Percentiles rank a stretch among this genome's conserved stretches.
phyloP scores from a whole-genome alignment of 495 filamentous ascomycete species.

The Aspergillus affinis region DNA sequence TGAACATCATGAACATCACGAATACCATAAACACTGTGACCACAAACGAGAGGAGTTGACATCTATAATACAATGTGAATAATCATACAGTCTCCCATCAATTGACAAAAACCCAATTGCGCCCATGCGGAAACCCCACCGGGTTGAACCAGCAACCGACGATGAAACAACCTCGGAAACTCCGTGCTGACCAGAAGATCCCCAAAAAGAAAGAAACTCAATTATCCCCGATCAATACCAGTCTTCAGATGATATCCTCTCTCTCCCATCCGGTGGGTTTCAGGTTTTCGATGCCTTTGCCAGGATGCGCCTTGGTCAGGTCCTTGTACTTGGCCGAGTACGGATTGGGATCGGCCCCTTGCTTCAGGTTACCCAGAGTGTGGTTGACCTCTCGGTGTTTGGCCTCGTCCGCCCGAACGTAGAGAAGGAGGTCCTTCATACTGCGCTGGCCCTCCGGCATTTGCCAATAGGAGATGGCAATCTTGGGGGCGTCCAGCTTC shows the following conservation, averaged over 20 bases:
- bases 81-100: not conserved
- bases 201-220: not conserved
- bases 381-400: slow-evolving; percentile 98
- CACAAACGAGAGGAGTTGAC: not conserved
- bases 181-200: not conserved
- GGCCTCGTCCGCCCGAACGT: slow-evolving; percentile 93
- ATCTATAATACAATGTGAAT: not conserved
- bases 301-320: slow-evolving; percentile 59
- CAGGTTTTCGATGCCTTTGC: slow-evolving; percentile 66
- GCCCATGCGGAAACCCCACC: not conserved
- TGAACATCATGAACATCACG: no score
- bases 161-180: not conserved
- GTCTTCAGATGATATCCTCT: slow-evolving; percentile 67
- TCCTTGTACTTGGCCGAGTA: slow-evolving; percentile 77
- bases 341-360: slow-evolving; percentile 84
- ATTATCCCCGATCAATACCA: no score
- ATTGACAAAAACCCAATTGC: not conserved
- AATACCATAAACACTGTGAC: no score
- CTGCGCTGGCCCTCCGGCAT: slow-evolving; percentile 82
- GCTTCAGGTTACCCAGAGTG: slow-evolving; percentile 81
- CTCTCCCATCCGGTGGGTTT: slow-evolving; percentile 79
- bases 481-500: slow-evolving; percentile 75
- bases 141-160: not conserved
- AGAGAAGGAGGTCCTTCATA: slow-evolving; percentile 83
- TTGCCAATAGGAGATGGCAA: slow-evolving; percentile 87